Evolutionary conservation across 257 asterid species (phyloP).

Genomic region (Petunia axillaris): DNA sequence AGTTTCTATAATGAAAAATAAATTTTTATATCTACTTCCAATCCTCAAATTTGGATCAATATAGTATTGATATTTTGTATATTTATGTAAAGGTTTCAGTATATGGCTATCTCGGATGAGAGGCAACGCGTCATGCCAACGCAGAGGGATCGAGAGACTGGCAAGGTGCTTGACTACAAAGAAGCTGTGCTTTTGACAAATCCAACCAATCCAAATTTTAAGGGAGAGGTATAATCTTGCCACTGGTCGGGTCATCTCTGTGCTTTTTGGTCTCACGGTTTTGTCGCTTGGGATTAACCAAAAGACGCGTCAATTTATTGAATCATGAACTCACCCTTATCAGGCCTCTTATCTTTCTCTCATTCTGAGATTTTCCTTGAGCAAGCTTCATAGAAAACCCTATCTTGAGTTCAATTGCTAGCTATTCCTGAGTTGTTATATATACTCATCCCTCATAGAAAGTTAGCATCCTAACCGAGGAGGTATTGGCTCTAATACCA

Average conservation of each 20-base stretch:
- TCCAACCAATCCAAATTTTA: conserved; percentile 40
- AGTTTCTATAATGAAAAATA: background rate
- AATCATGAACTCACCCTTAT: too few species aligned
- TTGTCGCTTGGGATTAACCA: too few species aligned
- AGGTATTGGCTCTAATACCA: too few species aligned
- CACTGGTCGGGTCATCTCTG: too few species aligned
- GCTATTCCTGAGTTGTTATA: too few species aligned
- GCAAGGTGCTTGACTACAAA: background rate
- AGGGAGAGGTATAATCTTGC: conserved; percentile 51
- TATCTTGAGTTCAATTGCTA: too few species aligned
- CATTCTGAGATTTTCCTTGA: too few species aligned
- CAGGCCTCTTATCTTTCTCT: too few species aligned
- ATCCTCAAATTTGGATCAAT: conserved; percentile 36
- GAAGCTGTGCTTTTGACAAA: conserved; percentile 59
- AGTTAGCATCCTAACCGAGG: too few species aligned
- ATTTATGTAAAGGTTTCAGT: conserved; percentile 47
- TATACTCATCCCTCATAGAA: too few species aligned
- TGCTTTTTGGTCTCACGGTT: too few species aligned
- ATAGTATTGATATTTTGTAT: conserved; percentile 34
- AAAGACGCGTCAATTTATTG: background rate
- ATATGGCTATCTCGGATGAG: conserved; percentile 65
- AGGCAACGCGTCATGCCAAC: conserved; percentile 61
- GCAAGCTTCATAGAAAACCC: too few species aligned
- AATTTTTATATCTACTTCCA: background rate
- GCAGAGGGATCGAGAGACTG: conserved; percentile 45